These are phyloP conservation scores for Penicillium sp. DNA, from an alignment of 2,329 filamentous ascomycete genomes.

Conservation along the genomic window DNA sequence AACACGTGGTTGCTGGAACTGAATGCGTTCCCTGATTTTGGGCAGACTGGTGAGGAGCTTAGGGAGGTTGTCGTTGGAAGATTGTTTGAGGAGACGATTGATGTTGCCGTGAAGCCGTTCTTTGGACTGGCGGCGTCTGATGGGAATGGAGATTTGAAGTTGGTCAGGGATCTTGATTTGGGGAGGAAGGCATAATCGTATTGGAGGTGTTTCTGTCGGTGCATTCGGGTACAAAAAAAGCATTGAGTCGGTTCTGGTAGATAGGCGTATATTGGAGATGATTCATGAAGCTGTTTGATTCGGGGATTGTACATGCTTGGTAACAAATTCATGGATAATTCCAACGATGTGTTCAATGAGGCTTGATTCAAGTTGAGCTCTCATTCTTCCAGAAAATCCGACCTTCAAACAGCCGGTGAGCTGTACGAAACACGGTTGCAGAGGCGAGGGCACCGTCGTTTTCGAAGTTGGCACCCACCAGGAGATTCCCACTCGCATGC, in stretches of 20 bases:
- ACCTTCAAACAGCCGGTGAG: constrained; percentile 50
- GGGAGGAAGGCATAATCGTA: constrained; percentile 32
- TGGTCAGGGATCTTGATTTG: constrained; percentile 43
- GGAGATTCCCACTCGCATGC: constrained; percentile 49
- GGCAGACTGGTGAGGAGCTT: constrained; percentile 78
- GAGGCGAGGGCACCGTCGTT: constrained; percentile 32
- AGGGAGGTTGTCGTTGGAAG: constrained; percentile 66
- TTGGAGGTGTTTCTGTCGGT: background rate
- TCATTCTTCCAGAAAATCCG: constrained; percentile 41
- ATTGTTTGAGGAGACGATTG: constrained; percentile 73
- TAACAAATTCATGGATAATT: background rate
- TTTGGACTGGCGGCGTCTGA: constrained; percentile 49
- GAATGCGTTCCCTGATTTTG: constrained; percentile 95
- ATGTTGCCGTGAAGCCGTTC: constrained; percentile 65
- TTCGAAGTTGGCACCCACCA: constrained; percentile 44
- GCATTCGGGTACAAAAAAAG: background rate
- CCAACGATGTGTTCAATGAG: background rate
- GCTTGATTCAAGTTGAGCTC: background rate
- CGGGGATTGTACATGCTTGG: background rate
- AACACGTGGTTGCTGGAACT: constrained; percentile 79
- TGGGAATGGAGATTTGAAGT: constrained; percentile 32
- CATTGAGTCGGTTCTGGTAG: background rate
- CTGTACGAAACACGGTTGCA: constrained; percentile 50
- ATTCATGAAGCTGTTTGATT: background rate
- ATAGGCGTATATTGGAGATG: background rate